Evolutionary conservation across 306 rosid genomes (phyloP).

Genomic region (Vigna mungo): DNA sequence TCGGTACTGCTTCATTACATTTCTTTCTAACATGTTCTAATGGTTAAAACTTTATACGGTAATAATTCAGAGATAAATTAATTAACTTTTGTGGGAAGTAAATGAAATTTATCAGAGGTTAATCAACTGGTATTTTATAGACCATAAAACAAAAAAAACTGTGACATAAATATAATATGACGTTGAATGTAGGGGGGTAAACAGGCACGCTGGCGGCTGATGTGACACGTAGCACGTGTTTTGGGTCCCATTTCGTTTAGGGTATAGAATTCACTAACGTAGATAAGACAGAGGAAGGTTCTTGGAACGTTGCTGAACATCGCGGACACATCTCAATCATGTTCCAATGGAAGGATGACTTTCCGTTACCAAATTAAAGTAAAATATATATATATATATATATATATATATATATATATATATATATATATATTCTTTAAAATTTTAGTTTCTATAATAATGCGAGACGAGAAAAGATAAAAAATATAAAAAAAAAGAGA

Average conservation of each 20-base stretch:
- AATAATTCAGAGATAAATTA: not conserved
- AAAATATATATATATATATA: too few relatives aligned
- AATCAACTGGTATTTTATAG: too few relatives aligned
- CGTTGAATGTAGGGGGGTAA: not conserved
- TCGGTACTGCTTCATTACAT: not conserved
- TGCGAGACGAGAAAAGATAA: too few relatives aligned
- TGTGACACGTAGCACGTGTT: not conserved
- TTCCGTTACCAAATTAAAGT: too few relatives aligned
- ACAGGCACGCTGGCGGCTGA: conserved; percentile 36
- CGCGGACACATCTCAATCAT: not conserved
- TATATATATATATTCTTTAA: too few relatives aligned
- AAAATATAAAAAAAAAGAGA: too few relatives aligned
- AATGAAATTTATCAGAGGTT: not conserved
- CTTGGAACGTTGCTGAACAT: not conserved
- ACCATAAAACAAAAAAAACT: too few relatives aligned
- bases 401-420: too few relatives aligned
- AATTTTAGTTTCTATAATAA: too few relatives aligned
- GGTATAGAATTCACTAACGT: not conserved
- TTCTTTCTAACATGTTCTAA: not conserved
- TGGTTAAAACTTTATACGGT: not conserved
- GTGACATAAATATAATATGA: too few relatives aligned
- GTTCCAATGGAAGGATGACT: not conserved
- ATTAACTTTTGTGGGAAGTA: not conserved
- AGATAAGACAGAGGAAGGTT: conserved; percentile 26
- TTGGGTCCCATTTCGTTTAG: not conserved